Conservation (phyloP, 192 early-diverging fungal genomes). For the Backusella tuberculispora region DNA sequence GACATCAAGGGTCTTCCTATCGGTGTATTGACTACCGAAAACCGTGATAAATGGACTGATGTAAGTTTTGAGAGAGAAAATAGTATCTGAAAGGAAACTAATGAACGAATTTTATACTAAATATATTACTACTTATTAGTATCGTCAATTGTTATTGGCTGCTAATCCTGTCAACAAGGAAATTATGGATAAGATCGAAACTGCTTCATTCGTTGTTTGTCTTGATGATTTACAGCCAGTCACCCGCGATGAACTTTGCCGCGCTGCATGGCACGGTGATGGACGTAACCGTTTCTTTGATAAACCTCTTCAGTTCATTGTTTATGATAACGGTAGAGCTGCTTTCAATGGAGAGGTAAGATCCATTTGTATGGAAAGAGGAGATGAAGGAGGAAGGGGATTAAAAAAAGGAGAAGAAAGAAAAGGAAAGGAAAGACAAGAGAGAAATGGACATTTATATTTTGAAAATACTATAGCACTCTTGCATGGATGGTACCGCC, state of each 20-base stretch:
- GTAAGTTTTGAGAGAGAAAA: constrained; percentile 37
- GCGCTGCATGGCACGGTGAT: constrained; percentile 95
- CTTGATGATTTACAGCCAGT: constrained; percentile 87
- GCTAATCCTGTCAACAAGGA: constrained; percentile 71
- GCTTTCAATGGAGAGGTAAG: constrained; percentile 88
- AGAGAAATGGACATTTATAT: background rate
- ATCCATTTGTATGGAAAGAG: background rate
- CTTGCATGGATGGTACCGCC: constrained; percentile 94
- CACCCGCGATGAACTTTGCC: constrained; percentile 86
- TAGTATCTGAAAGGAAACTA: background rate
- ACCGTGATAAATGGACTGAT: constrained; percentile 94
- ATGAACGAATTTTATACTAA: background rate
- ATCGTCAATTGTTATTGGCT: constrained; percentile 67
- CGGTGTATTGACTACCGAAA: constrained; percentile 89
- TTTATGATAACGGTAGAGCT: constrained; percentile 97
- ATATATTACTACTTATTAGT: constrained; percentile 25
- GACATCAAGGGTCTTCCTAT: constrained; percentile 69
- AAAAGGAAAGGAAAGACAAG: background rate
- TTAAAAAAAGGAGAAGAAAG: background rate
- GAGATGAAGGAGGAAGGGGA: background rate
- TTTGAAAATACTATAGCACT: constrained; percentile 54
- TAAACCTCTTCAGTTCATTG: constrained; percentile 95
- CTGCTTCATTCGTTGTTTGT: constrained; percentile 85
- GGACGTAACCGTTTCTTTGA: constrained; percentile 98
- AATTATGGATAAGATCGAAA: constrained; percentile 83